Evolutionary conservation across 1,284 basidiomycete species (phyloP), one percentile per base, ranked within the genome.

Genomic region (Ganoderma meredithae): DNA sequence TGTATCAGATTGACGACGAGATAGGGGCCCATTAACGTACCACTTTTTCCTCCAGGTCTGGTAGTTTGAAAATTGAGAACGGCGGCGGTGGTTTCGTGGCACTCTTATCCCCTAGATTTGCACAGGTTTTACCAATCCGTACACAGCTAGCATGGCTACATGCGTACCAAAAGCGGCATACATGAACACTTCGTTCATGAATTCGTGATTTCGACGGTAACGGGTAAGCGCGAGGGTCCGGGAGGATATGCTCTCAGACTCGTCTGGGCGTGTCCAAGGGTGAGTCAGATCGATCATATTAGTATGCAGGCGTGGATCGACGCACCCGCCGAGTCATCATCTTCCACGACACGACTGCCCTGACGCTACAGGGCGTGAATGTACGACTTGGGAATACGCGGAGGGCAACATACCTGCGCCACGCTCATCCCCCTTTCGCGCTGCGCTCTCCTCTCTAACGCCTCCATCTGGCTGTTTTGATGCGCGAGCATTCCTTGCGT

Each of bases 161-260:
- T 17, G 76, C 82, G 67, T 71, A 90, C 92, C 86, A 73, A 88
- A 90, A 0, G 90, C 90, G 25, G 92, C 91, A 70, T 85, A 83
- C 74, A 83, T 84, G 77, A 95, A 94, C 0, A 95, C 89, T 60
- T 92, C 90, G 74, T 91, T 90, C 91, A 94, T 93, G 71, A 90
- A 82, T 62, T 94, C 93, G 72, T 94, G 92, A 75, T 95, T 95
- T 12, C 93, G 85, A 71, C 85, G 86, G 76, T 93, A 95, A 44
- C 93, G 84, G 13, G 88, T 86, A 40, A 90, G 75, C 3, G 93
- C 90, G 12, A 94, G 82, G 2, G 91, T 87, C 40, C 91, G 85
- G 1, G 90, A 88, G 2, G 93, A 90, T 68, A 94, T 88, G 66
- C 84, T 82, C 64, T 94, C 91, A 19, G 85, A 81, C 71, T 94